These are phyloP conservation scores for Penicillium freii DNA, from an alignment of 2,329 filamentous ascomycete species.

Conservation along the genomic window DNA sequence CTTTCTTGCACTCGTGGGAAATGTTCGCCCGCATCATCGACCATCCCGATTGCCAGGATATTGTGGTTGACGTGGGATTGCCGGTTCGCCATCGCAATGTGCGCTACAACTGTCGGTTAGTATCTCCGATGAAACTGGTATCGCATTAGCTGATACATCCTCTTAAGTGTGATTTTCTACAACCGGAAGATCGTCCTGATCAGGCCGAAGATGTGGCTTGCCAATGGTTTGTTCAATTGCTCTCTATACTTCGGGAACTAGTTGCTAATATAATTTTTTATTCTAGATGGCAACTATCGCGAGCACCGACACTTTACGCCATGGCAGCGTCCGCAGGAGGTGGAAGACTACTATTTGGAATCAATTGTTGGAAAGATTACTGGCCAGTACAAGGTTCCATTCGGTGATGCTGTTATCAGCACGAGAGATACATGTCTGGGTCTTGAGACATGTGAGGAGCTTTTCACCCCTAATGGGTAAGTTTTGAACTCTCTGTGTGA, in stretches of 20 bases:
- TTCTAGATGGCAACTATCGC: constrained; percentile 59
- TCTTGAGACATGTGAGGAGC: constrained; percentile 66
- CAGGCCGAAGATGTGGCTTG: constrained; percentile 68
- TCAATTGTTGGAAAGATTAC: constrained; percentile 57
- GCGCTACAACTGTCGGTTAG: constrained; percentile 61
- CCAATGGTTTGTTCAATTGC: constrained; percentile 49
- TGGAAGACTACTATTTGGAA: constrained; percentile 66
- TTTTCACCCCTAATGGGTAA: constrained; percentile 57
- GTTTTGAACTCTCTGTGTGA: neutral
- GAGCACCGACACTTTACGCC: constrained; percentile 64
- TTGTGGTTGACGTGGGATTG: constrained; percentile 34
- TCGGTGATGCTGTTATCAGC: constrained; percentile 67
- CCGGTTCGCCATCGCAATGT: constrained; percentile 62
- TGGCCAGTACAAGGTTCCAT: constrained; percentile 57
- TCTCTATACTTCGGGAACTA: neutral
- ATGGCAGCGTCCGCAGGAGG: constrained; percentile 56
- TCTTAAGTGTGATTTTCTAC: constrained; percentile 53
- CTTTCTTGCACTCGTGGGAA: constrained; percentile 61
- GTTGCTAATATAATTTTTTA: neutral
- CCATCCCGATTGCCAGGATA: constrained; percentile 46
- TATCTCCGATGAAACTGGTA: neutral
- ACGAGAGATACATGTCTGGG: constrained; percentile 63
- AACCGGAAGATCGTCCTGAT: constrained; percentile 70
- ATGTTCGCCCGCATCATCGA: constrained; percentile 60
- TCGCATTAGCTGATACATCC: neutral